A percentile compares a stretch with the other conserved stretches of the same genome.
Evolutionary conservation across 2,329 filamentous ascomycete species (phyloP).

Genomic region (Dryadomyces quercus-mongolicae): DNA sequence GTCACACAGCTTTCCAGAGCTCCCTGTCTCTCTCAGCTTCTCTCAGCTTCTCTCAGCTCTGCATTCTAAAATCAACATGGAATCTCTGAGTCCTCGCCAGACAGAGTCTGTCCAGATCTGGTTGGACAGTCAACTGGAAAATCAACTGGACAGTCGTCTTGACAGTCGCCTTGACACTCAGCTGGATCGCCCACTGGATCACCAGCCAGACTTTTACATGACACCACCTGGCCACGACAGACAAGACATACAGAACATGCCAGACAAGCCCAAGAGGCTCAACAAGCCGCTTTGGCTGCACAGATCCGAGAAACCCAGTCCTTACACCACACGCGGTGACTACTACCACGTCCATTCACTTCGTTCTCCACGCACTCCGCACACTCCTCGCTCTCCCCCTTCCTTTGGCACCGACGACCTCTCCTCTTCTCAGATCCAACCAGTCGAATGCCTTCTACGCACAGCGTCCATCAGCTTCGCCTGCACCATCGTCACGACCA

Average conservation of each 20-base stretch:
- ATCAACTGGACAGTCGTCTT: no score
- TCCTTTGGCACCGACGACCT: background rate
- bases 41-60: no score
- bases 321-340: background rate
- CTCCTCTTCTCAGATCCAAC: background rate
- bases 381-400: background rate
- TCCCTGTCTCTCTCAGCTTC: no score
- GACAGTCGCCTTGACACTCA: no score
- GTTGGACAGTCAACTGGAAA: background rate
- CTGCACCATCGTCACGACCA: constrained; percentile 4
- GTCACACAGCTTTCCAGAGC: no score
- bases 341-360: background rate
- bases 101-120: background rate
- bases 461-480: constrained; percentile 5
- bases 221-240: no score
- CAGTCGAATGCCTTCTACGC: constrained; percentile 6
- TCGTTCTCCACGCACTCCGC: background rate
- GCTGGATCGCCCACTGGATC: no score
- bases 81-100: background rate
- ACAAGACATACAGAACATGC: background rate
- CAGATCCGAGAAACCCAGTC: no score
- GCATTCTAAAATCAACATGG: background rate
- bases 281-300: background rate
- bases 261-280: background rate
- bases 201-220: no score